Evolutionary conservation across 371 early-diverging fungal genomes (phyloP).

Genomic region (Zancudomyces culisetae): DNA sequence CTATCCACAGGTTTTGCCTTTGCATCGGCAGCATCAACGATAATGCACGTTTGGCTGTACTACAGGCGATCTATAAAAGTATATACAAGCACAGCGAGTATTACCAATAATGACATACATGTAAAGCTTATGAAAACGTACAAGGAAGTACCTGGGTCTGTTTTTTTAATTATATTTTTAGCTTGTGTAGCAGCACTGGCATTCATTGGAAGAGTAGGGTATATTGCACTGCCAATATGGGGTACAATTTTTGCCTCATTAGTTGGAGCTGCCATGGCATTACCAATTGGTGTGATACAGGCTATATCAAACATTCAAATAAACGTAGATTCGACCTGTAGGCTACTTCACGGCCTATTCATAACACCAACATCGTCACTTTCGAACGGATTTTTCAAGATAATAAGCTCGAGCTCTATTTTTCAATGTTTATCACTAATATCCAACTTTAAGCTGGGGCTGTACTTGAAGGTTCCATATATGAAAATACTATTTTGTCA

Average conservation of each 20-base stretch:
- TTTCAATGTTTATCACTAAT: constrained; percentile 29
- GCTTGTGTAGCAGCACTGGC: constrained; percentile 20
- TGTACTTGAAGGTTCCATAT: constrained; percentile 34
- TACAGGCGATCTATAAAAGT: constrained; percentile 33
- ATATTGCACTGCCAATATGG: constrained; percentile 26
- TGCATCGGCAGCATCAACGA: constrained; percentile 33
- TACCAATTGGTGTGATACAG: constrained; percentile 49
- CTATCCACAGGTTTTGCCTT: constrained; percentile 35
- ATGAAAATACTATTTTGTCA: constrained; percentile 36
- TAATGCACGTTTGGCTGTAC: constrained; percentile 34
- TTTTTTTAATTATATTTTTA: constrained; percentile 35
- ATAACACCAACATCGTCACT: constrained; percentile 21
- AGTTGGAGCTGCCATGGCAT: constrained; percentile 33
- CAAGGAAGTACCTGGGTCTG: constrained; percentile 40
- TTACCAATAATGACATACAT: constrained; percentile 30
- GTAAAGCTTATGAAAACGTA: constrained; percentile 37
- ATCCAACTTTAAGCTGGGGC: constrained; percentile 29
- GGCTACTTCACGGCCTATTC: not conserved
- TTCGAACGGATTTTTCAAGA: constrained; percentile 29
- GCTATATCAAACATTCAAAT: constrained; percentile 5
- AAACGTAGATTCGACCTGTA: not conserved
- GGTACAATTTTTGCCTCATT: constrained; percentile 13
- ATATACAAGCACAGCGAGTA: constrained; percentile 30
- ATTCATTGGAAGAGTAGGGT: constrained; percentile 10
- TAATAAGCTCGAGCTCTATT: constrained; percentile 17